These are phyloP conservation scores for Flaveria brownii DNA, from an alignment of 129 eudicot genomes.

Conservation along the genomic window DNA sequence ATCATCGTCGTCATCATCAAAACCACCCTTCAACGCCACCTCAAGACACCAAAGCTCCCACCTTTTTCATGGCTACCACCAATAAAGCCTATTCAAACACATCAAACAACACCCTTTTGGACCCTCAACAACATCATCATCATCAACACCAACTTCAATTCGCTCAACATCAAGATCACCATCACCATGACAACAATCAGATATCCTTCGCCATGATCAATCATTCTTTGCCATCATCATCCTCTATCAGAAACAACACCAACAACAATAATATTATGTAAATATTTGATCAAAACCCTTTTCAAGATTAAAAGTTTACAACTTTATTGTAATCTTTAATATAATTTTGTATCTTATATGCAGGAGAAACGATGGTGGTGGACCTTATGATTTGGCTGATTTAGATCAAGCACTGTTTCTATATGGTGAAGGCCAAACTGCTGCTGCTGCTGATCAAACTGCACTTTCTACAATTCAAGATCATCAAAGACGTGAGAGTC, in stretches of 20 bases:
- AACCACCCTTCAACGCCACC: conserved; percentile 40
- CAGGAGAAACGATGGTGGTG: conserved; percentile 61
- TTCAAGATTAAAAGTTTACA: not conserved
- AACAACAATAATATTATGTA: conserved; percentile 49
- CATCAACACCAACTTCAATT: conserved; percentile 37
- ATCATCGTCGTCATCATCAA: conserved; percentile 32
- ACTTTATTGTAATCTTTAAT: not conserved
- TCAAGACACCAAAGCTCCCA: conserved; percentile 30
- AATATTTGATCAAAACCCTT: not conserved
- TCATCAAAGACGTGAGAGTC: conserved; percentile 62
- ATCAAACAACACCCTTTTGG: conserved; percentile 32
- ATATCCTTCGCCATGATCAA: conserved; percentile 70
- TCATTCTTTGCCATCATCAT: conserved; percentile 64
- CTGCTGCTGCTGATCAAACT: conserved; percentile 43
- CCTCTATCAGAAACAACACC: conserved; percentile 37
- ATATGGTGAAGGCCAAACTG: conserved; percentile 76
- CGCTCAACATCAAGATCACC: conserved; percentile 49
- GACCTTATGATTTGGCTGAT: conserved; percentile 84
- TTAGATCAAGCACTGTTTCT: conserved; percentile 86
- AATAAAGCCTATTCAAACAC: conserved; percentile 42
- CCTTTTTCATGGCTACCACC: conserved; percentile 47
- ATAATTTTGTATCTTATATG: conserved; percentile 12
- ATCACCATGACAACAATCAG: conserved; percentile 52
- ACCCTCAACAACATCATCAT: conserved; percentile 42
- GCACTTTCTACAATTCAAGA: conserved; percentile 58